Evolutionary conservation across 371 early-diverging fungal genomes (phyloP).

Genomic region (Rhizomucor miehei): DNA sequence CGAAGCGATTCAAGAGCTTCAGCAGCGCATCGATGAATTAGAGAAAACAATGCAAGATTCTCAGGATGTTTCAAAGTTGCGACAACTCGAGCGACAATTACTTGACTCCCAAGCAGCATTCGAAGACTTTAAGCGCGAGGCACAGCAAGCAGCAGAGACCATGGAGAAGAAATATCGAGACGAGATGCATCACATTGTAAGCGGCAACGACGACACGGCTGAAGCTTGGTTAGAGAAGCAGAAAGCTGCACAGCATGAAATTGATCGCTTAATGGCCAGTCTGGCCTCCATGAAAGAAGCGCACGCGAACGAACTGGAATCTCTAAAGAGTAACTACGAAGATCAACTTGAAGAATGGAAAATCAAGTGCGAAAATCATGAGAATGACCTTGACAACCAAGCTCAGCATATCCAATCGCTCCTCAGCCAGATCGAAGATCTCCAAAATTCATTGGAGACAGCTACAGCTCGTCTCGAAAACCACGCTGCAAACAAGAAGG

Average conservation of each 20-base stretch:
- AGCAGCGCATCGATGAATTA: slow-evolving; percentile 11
- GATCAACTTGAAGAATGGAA: slow-evolving; percentile 12
- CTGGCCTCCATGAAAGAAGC: slow-evolving; percentile 12
- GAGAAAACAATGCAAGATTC: slow-evolving; percentile 19
- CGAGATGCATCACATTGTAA: slow-evolving; percentile 37
- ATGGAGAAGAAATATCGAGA: slow-evolving; percentile 36
- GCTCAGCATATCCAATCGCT: slow-evolving; percentile 29
- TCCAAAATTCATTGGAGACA: slow-evolving; percentile 37
- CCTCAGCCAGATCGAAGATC: slow-evolving; percentile 26
- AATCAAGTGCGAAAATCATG: slow-evolving; percentile 17
- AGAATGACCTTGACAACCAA: slow-evolving; percentile 20
- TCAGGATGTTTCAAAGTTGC: slow-evolving; percentile 19
- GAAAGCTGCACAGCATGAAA: slow-evolving; percentile 28
- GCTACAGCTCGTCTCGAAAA: slow-evolving; percentile 35
- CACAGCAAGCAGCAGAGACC: slow-evolving; percentile 20
- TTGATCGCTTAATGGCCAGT: slow-evolving; percentile 24
- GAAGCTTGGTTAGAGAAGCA: slow-evolving; percentile 44
- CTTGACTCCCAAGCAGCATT: slow-evolving; percentile 13
- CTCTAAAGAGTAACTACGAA: slow-evolving; percentile 2
- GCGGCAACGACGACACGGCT: slow-evolving; percentile 40
- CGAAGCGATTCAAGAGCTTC: slow-evolving; percentile 3
- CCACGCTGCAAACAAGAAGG: slow-evolving; percentile 18
- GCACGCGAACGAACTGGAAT: slow-evolving; percentile 11
- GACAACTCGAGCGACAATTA: slow-evolving; percentile 31
- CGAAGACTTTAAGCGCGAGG: slow-evolving; percentile 25